Base-by-base conservation (phyloP, 192 early-diverging fungal genomes). In the Pilobolus umbonatus region DNA sequence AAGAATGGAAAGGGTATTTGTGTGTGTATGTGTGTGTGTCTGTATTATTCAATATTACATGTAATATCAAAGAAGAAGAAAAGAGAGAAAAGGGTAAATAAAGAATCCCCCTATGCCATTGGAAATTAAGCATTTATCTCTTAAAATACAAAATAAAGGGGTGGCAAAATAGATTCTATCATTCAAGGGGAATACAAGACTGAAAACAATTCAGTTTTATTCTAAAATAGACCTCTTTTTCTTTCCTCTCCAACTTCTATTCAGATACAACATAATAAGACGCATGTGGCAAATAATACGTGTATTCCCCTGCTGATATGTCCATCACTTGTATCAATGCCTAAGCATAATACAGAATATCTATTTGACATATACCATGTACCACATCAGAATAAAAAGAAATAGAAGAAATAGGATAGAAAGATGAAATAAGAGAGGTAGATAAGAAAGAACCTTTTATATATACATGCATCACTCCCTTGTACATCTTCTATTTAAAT, bases 101-200 rank as follows among this genome's bases (percentile, higher is more conserved):
- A 42, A 42, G 39, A n/a, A 42, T 15, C 5, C 14, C 17, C 9
- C 21, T 43, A 36, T 10, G 32, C 32, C 11, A 24, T 2, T 17
- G 1, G 24, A 17, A 31, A 31, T 24, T 14, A 26, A 6, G 19
- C 12, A 38, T 8, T 30, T 19, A 3, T 52, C 17, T 17, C 21
- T 8, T 17, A 21, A 17, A 53, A 21, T 53, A 36, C 24, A 28
- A 48, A 25, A 30, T 36, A 53, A 53, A 53, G 51, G 51, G 36
- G 51, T 53, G 51, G 51, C 51, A 53, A 53, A 53, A 17, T 17
- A 17, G 39, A 42, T 12, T 42, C n/a, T n/a, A n/a, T n/a, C n/a
- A n/a, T n/a, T n/a, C n/a, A 48, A 48, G 28, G 28, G 28, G 46
- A 26, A 48, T 22, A 15, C 45, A 28, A 26, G 22, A 47, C 26